phyloP scores from a whole-genome alignment of 768 basidiomycete genomes.

The Rhizopogon roseolus region DNA sequence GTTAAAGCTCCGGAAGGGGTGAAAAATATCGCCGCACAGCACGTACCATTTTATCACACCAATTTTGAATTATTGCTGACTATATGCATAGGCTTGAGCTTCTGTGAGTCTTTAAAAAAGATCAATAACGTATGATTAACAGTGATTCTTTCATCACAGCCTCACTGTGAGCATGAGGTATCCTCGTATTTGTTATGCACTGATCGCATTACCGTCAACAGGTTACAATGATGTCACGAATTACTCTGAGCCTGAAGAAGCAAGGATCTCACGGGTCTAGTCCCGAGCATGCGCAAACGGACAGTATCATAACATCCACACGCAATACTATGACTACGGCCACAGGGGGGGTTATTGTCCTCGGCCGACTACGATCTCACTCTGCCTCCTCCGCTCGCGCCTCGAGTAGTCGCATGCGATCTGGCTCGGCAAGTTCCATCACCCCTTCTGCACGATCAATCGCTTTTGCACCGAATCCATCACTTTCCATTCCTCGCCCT shows the following conservation, averaged over 20 bases:
- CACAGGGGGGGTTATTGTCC: neutral
- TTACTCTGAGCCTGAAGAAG: constrained; percentile 57
- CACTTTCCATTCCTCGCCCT: neutral
- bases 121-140: constrained; percentile 30
- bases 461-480: neutral
- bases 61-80: neutral
- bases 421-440: neutral
- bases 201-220: constrained; percentile 11
- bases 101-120: constrained; percentile 27
- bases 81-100: constrained; percentile 26
- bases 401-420: neutral
- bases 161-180: constrained; percentile 8
- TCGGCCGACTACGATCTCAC: neutral
- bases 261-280: constrained; percentile 4
- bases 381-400: neutral
- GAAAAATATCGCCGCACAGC: constrained; percentile 34
- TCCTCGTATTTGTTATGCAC: neutral
- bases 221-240: constrained; percentile 67
- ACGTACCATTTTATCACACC: neutral
- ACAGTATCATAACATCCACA: neutral
- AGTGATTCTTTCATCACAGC: constrained; percentile 24
- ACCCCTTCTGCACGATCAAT: neutral
- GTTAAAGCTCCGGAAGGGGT: constrained; percentile 20
- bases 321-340: neutral
- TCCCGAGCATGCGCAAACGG: neutral